These are phyloP conservation scores for Caloboletus inedulis DNA, from an alignment of 1,284 basidiomycete genomes.

Conservation along the genomic window DNA sequence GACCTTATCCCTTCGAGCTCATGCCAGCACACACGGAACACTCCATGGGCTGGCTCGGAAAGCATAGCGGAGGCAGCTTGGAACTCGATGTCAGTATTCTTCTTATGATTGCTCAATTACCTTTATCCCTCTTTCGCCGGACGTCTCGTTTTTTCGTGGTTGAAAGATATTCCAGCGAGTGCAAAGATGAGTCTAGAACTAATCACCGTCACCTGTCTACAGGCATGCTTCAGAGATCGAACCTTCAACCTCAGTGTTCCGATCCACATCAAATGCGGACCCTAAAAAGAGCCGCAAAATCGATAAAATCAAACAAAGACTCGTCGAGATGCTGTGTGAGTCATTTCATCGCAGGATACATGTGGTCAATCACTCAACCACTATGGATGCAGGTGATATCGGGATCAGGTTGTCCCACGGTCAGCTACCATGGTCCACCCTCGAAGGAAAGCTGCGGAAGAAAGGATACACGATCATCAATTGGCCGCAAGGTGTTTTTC, in stretches of 20 bases:
- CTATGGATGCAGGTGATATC: not conserved
- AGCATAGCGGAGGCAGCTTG: not conserved
- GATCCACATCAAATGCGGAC: not conserved
- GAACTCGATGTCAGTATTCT: not conserved
- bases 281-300: not conserved
- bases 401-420: not conserved
- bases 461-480: conserved; percentile 4
- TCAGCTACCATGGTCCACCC: conserved; percentile 12
- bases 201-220: not conserved
- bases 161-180: not conserved
- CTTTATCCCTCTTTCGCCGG: no score
- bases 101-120: no score
- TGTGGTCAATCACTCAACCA: not conserved
- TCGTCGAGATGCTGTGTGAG: conserved; percentile 15
- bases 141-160: no score
- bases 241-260: not conserved
- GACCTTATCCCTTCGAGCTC: not conserved
- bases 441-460: not conserved
- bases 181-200: not conserved
- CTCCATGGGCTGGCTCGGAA: not conserved
- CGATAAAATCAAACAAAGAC: conserved; percentile 4
- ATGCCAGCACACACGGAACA: not conserved
- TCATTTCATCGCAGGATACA: not conserved
- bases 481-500: conserved; percentile 2
- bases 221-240: not conserved